Percentiles rank a stretch among this genome's conserved stretches.
Conservation (phyloP, 768 basidiomycete species). For the Leccinellum luteum region DNA sequence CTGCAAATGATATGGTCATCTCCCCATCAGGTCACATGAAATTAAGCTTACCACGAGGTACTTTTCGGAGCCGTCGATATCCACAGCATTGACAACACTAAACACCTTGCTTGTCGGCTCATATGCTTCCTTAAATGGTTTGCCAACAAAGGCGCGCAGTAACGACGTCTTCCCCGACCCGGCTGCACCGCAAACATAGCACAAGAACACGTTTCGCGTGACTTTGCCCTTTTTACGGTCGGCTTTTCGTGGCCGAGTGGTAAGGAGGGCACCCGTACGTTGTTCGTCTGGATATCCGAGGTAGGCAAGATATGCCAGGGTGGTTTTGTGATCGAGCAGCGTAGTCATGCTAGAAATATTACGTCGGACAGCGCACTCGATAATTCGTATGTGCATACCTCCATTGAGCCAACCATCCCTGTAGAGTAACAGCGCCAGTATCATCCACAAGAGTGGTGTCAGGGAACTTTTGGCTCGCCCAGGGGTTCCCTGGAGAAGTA, state of each 20-base stretch:
- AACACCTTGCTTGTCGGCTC: slow-evolving; percentile 89
- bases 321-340: slow-evolving; percentile 87
- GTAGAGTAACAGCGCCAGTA: slow-evolving; percentile 87
- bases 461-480: slow-evolving; percentile 87
- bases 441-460: slow-evolving; percentile 88
- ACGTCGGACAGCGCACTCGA: slow-evolving; percentile 1
- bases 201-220: slow-evolving; percentile 87
- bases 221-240: slow-evolving; percentile 88
- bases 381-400: slow-evolving; percentile 52
- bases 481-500: slow-evolving; percentile 97
- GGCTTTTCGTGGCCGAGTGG: slow-evolving; percentile 80
- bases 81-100: slow-evolving; percentile 92
- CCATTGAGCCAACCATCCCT: slow-evolving; percentile 99
- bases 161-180: slow-evolving; percentile 94
- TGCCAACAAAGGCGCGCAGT: slow-evolving; percentile 81
- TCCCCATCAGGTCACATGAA: neutral
- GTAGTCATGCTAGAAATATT: slow-evolving; percentile 81
- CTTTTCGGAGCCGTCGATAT: slow-evolving; percentile 92
- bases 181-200: slow-evolving; percentile 92
- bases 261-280: slow-evolving; percentile 78
- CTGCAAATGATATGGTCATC: slow-evolving; percentile 40
- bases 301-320: slow-evolving; percentile 92
- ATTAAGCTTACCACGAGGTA: slow-evolving; percentile 81
- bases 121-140: slow-evolving; percentile 69
- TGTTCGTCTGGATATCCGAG: slow-evolving; percentile 83